A percentile compares a stretch with the other conserved stretches of the same genome.
Conservation (phyloP, 1,284 basidiomycete genomes). For the Cryptococcus sp. region DNA sequence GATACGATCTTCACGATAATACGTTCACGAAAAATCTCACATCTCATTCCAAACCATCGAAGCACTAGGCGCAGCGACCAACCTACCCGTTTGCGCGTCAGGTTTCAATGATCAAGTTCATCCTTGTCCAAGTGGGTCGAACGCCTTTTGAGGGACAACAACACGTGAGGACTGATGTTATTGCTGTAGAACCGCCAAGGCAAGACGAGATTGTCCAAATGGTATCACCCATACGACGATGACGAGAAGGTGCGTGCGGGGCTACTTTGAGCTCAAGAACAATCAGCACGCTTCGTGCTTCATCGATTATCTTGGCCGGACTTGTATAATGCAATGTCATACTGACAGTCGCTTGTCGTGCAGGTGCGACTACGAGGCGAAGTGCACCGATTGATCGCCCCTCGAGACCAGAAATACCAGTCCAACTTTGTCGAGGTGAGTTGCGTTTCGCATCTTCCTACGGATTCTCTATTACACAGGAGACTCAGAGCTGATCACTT, state of each 20-base stretch:
- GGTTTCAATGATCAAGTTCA: slow-evolving; percentile 79
- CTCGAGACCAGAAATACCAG: slow-evolving; percentile 98
- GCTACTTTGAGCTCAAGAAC: not conserved
- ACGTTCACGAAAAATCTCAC: too few species aligned
- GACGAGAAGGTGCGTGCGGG: slow-evolving; percentile 86
- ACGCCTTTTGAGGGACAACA: not conserved
- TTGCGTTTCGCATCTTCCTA: slow-evolving; percentile 4
- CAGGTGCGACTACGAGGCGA: slow-evolving; percentile 90
- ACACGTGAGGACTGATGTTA: not conserved
- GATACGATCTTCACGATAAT: too few species aligned
- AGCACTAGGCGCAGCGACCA: too few species aligned
- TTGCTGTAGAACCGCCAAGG: slow-evolving; percentile 84
- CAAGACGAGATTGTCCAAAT: slow-evolving; percentile 94
- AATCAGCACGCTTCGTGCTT: too few species aligned
- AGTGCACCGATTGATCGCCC: slow-evolving; percentile 91
- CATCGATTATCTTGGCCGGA: too few species aligned
- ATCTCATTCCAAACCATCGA: too few species aligned
- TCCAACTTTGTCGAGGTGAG: slow-evolving; percentile 97
- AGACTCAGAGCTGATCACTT: not conserved
- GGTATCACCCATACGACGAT: slow-evolving; percentile 94
- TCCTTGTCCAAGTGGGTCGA: slow-evolving; percentile 77
- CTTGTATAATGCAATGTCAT: not conserved
- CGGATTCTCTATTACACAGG: not conserved
- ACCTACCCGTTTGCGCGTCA: not conserved
- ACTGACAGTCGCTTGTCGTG: slow-evolving; percentile 1